Base-by-base conservation (phyloP, 306 rosid species). In the Trifolium dubium region DNA sequence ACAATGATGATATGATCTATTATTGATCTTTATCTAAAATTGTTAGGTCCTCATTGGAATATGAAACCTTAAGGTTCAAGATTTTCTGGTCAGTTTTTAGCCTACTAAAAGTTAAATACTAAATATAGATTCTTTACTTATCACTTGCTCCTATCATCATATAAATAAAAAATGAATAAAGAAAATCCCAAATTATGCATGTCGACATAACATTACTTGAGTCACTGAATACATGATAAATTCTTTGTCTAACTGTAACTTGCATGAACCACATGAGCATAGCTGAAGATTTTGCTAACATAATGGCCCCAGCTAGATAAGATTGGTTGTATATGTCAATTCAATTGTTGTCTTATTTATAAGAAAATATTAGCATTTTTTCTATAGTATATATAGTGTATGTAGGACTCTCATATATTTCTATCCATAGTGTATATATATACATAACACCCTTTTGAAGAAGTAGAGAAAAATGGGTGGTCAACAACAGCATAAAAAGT, bases 401-500 rank as follows among this genome's bases (percentile, higher is more conserved):
- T 43, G 1, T 29, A 15, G 29, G 61, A 54, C 61, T 30, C 50
- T 29, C 5, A 10, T 28, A 6, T 11, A 37, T 59, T 47, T 67
- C 8, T 13, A 49, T 49, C 29, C 2, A 12, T 0, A 60, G 43
- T 37, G 35, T 50, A 18, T 55, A 50, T 66, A 55, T 35, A 71
- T 14, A 59, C 19, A 56, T 14, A 72, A 56, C 63, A 56, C 60
- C 46, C 66, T 63, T 73, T 50, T 49, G 68, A 71, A 59, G 67
- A 59, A 59, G 64, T 19, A 54, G 19, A 68, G 65, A 53, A 76
- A 81, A 72, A 82, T 83, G 89, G 75, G 73, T 35, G 69, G 77
- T 17, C 74, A 69, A 39, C 62, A 76, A 47, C 49, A 69, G 61
- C n/a, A 53, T 10, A 72, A 55, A 56, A 81, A 63, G 74, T 80